These are phyloP conservation scores for Baudoinia panamericana DNA, from an alignment of 495 filamentous ascomycete genomes.

Conservation along the genomic window DNA sequence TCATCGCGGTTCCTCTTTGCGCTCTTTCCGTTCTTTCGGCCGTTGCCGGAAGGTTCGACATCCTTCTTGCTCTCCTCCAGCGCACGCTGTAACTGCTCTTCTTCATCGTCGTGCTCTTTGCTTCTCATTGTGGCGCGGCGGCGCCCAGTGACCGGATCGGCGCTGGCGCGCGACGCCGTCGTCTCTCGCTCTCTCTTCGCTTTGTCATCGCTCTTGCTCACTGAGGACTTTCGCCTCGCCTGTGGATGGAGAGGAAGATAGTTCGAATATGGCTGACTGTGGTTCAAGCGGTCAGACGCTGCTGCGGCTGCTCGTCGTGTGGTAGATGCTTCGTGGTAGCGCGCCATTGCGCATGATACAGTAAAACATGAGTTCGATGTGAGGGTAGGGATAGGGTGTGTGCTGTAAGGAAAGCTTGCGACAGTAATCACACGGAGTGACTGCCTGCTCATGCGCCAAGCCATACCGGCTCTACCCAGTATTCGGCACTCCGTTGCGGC, in stretches of 20 bases:
- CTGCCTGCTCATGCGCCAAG: neutral
- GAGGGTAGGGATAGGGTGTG: no score
- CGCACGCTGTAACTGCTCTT: constrained; percentile 73
- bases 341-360: constrained; percentile 10
- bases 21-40: constrained; percentile 57
- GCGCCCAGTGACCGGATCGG: constrained; percentile 43
- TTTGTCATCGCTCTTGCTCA: constrained; percentile 43
- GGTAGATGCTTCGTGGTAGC: constrained; percentile 13
- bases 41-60: constrained; percentile 36
- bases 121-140: constrained; percentile 97
- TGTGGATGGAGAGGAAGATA: constrained; percentile 51
- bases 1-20: constrained; percentile 83
- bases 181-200: constrained; percentile 38
- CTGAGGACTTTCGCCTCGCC: constrained; percentile 41
- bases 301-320: constrained; percentile 5
- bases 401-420: no score
- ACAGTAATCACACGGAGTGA: no score
- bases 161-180: constrained; percentile 25
- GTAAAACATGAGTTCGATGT: neutral
- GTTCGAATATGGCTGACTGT: constrained; percentile 51
- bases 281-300: constrained; percentile 6
- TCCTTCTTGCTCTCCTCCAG: constrained; percentile 91
- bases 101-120: constrained; percentile 87
- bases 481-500: no score
- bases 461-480: no score